phyloP scores from a whole-genome alignment of 768 basidiomycete species.

The Lactarius tabidus region DNA sequence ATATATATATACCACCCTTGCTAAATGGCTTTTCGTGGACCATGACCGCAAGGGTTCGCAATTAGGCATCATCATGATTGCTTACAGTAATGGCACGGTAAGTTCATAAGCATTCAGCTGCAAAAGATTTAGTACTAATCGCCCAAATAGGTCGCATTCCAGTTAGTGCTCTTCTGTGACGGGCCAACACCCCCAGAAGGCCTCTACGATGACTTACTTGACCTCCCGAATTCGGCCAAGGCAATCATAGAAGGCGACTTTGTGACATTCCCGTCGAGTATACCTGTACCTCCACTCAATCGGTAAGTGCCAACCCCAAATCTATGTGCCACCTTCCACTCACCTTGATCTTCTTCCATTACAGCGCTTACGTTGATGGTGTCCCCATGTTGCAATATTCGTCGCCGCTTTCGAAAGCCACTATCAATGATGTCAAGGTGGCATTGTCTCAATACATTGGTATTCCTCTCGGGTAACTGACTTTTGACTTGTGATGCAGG shows the following conservation, averaged over 20 bases:
- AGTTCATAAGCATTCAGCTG: conserved; percentile 19
- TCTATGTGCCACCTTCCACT: not conserved
- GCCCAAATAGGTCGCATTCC: conserved; percentile 49
- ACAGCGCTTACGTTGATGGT: not conserved
- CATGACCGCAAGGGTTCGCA: not conserved
- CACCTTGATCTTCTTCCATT: not conserved
- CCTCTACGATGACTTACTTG: conserved; percentile 50
- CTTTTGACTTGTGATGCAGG: conserved; percentile 31
- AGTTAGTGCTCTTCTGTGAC: conserved; percentile 54
- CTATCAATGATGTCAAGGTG: conserved; percentile 43
- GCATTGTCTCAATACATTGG: not conserved
- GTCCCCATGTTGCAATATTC: not conserved
- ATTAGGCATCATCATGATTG: not conserved
- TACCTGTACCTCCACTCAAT: not conserved
- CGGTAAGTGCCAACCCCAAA: not conserved
- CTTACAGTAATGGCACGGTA: not conserved
- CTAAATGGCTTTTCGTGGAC: not conserved
- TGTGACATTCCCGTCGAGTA: conserved; percentile 25
- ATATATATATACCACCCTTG: not conserved
- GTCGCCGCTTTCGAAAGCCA: conserved; percentile 31
- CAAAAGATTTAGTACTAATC: not conserved
- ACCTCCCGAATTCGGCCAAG: conserved; percentile 34
- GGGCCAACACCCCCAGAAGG: conserved; percentile 46
- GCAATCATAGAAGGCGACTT: conserved; percentile 35
- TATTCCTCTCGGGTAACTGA: not conserved